Conservation (phyloP, 1,284 basidiomycete genomes). For the Trichosporon sp. region DNA sequence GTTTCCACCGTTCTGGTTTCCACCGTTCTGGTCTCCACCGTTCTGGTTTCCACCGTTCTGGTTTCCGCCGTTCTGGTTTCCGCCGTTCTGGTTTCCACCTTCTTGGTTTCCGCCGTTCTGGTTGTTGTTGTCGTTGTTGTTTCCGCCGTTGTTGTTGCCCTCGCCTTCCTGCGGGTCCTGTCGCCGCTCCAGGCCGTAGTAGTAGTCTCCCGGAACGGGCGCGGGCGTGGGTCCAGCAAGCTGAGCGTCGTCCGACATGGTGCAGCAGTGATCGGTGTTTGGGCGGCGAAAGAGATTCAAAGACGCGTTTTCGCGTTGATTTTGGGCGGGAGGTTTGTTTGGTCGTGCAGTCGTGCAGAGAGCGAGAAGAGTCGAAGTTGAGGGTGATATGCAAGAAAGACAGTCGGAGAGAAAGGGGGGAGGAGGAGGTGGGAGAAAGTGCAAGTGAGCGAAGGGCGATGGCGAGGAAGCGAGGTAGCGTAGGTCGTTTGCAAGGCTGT, state of each 20-base stretch:
- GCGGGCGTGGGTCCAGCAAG: not conserved
- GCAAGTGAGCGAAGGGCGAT: not conserved
- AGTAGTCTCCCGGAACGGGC: not conserved
- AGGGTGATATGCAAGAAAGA: not conserved
- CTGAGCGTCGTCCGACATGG: not conserved
- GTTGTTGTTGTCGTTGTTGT: not conserved
- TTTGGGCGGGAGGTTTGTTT: not conserved
- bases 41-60: not conserved
- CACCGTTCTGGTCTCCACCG: not conserved
- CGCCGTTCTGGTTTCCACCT: not conserved
- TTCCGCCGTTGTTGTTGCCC: not conserved
- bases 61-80: not conserved
- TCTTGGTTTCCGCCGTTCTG: not conserved
- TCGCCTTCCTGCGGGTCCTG: not conserved
- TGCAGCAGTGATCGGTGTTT: not conserved
- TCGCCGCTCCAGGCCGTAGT: constrained; percentile 1
- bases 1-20: not conserved
- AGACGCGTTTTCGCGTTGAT: not conserved
- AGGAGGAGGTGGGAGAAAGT: not conserved
- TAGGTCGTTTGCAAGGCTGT: not conserved
- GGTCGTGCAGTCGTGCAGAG: not conserved
- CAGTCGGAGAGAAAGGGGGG: not conserved
- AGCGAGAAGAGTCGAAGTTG: not conserved
- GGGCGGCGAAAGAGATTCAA: not conserved
- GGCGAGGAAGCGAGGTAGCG: not conserved